Conservation (phyloP, 306 rosid species). For the Trifolium repens region DNA sequence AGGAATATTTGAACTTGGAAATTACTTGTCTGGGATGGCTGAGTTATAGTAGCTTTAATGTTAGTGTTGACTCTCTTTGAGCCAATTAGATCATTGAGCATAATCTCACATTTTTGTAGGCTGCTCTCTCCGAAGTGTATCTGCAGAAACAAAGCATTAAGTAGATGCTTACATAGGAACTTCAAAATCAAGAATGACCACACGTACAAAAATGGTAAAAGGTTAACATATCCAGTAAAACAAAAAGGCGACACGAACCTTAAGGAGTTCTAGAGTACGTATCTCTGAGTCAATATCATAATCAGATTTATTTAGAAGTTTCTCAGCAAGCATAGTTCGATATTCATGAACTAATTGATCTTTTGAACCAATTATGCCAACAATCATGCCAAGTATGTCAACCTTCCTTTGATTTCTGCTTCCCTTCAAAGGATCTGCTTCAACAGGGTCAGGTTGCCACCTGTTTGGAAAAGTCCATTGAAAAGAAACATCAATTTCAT, state of each 20-base stretch:
- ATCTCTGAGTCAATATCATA: constrained; percentile 94
- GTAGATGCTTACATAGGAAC: constrained; percentile 32
- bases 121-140: constrained; percentile 97
- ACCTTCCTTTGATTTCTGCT: constrained; percentile 87
- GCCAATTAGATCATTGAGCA: constrained; percentile 93
- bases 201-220: constrained; percentile 14
- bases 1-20: constrained; percentile 19
- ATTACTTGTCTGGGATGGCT: constrained; percentile 62
- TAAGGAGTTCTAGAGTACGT: constrained; percentile 94
- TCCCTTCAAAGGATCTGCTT: constrained; percentile 93
- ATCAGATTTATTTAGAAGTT: constrained; percentile 92
- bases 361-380: constrained; percentile 92
- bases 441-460: constrained; percentile 99
- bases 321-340: constrained; percentile 98
- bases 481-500: constrained; percentile 33
- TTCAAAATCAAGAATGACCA: constrained; percentile 22
- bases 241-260: constrained; percentile 51
- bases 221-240: constrained; percentile 37
- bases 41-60: constrained; percentile 83
- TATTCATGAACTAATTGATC: constrained; percentile 94
- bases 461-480: constrained; percentile 56
- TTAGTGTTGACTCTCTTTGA: constrained; percentile 79
- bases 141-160: constrained; percentile 54
- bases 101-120: constrained; percentile 96
- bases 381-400: constrained; percentile 98